Base-by-base conservation (phyloP, 2,329 filamentous ascomycete genomes). In the Simplicillium aogashimaense region DNA sequence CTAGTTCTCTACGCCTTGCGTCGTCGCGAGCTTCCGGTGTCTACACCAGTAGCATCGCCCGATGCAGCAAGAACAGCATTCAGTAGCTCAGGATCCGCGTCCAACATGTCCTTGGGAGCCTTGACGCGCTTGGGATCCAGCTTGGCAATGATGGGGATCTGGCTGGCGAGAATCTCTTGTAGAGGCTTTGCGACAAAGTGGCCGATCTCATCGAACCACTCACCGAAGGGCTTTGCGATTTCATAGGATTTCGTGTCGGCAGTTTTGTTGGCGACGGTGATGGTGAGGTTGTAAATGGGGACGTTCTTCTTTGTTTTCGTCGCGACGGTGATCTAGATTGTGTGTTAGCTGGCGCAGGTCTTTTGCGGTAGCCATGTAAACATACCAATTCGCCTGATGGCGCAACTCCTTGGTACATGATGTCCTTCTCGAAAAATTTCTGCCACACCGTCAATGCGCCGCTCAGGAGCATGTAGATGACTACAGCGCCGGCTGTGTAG, bases 371-470 rank as follows among this genome's bases (percentile, higher is more conserved):
- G n/a, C n/a, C n/a, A n/a, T n/a, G n/a, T n/a, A n/a, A n/a, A 49
- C 62, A 47, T 61, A 84, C 78, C 67, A 78, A 81, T 30, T 78
- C 75, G 7, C 85, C 86, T 12, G 77, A 73, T 11, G 77, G 78
- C 1, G 71, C 60, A 0, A 63, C 67, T 41, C 90, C 92, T 41
- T 83, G 74, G 58, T 95, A 98, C 9, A 97, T 74, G 29, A 78
- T 74, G 0, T 85, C 83, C 50, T 81, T 81, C 68, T 98, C 92
- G 17, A 92, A 82, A 17, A 73, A 72, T 72, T 78, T 84, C 43
- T 94, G 77, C 92, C 92, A 98, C 52, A 79, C 75, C 30, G 86
- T 89, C 51, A 97, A 73, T 3, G 74, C 68, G 25, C 74, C 72
- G 58, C 95, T 97, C 38, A 98, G 65, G 2, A 84, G 39, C 33